These are phyloP conservation scores for Acarospora socialis DNA, from an alignment of 2,329 filamentous ascomycete genomes.

Conservation along the genomic window DNA sequence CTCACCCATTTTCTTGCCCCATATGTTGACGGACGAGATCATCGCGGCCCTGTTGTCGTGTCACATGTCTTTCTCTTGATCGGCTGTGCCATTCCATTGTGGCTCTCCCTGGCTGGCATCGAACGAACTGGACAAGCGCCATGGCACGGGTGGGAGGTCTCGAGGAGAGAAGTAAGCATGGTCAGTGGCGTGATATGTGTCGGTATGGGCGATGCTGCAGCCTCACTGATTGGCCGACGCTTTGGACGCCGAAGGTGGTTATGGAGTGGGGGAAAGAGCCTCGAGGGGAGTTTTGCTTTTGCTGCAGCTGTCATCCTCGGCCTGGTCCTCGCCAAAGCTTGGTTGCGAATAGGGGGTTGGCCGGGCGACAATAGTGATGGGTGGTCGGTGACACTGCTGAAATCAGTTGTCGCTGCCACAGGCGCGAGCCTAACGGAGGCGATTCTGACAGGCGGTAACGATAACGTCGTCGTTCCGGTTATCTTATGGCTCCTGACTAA, in stretches of 20 bases:
- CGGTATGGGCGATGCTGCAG: constrained; percentile 86
- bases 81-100: constrained; percentile 86
- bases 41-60: constrained; percentile 85
- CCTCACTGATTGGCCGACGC: constrained; percentile 73
- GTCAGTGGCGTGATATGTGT: constrained; percentile 86
- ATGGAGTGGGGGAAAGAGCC: constrained; percentile 90
- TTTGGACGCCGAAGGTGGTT: constrained; percentile 85
- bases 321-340: constrained; percentile 53
- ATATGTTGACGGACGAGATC: constrained; percentile 86
- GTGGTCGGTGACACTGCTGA: constrained; percentile 30
- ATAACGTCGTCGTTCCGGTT: constrained; percentile 93
- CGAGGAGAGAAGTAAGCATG: constrained; percentile 68
- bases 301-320: constrained; percentile 63
- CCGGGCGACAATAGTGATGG: constrained; percentile 13
- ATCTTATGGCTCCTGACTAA: constrained; percentile 86
- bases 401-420: constrained; percentile 57
- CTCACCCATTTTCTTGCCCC: constrained; percentile 79
- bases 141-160: constrained; percentile 61
- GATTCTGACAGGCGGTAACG: constrained; percentile 89
- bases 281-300: constrained; percentile 78
- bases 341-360: constrained; percentile 68
- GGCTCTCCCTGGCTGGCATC: constrained; percentile 66
- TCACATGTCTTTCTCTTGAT: constrained; percentile 93
- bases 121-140: constrained; percentile 41
- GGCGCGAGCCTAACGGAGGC: constrained; percentile 87